phyloP scores from a whole-genome alignment of 768 basidiomycete species.

The Tylopilus intermedius region DNA sequence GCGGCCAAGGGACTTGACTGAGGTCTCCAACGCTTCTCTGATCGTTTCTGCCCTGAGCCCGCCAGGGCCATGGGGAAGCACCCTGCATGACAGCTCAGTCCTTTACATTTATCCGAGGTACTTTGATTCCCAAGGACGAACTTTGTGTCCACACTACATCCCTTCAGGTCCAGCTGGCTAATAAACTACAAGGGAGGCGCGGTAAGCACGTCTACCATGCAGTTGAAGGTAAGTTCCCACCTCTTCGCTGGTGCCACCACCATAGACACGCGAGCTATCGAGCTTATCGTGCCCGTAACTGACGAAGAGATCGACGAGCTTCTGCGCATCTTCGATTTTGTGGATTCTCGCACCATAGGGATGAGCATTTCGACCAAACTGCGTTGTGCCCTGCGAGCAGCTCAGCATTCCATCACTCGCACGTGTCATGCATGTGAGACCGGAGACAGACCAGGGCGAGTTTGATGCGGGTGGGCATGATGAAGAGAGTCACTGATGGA shows the following conservation, averaged over 20 bases:
- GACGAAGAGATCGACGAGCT: slow-evolving; percentile 16
- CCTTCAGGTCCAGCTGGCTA: slow-evolving; percentile 12
- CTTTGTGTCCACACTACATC: slow-evolving; percentile 20
- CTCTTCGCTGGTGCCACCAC: slow-evolving; percentile 15
- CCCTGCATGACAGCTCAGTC: background rate
- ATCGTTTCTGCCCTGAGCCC: background rate
- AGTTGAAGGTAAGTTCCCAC: background rate
- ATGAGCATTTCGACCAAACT: slow-evolving; percentile 12
- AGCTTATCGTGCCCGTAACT: slow-evolving; percentile 13
- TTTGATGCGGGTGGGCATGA: slow-evolving; percentile 7
- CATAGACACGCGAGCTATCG: slow-evolving; percentile 11
- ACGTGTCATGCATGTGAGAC: background rate
- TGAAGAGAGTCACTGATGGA: background rate
- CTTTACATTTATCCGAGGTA: background rate
- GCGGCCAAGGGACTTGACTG: background rate
- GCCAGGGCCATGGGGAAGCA: slow-evolving; percentile 32
- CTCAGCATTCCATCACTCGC: background rate
- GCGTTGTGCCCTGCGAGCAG: slow-evolving; percentile 10
- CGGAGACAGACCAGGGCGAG: slow-evolving; percentile 4
- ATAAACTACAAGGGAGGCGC: slow-evolving; percentile 4
- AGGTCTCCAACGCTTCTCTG: background rate
- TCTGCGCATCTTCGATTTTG: slow-evolving; percentile 16
- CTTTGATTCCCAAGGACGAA: background rate
- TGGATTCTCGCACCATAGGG: slow-evolving; percentile 9
- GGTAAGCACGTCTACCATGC: background rate